Percentiles rank a stretch among this genome's conserved stretches.
phyloP scores from a whole-genome alignment of 2,329 filamentous ascomycete species.

The Fusarium sororula region DNA sequence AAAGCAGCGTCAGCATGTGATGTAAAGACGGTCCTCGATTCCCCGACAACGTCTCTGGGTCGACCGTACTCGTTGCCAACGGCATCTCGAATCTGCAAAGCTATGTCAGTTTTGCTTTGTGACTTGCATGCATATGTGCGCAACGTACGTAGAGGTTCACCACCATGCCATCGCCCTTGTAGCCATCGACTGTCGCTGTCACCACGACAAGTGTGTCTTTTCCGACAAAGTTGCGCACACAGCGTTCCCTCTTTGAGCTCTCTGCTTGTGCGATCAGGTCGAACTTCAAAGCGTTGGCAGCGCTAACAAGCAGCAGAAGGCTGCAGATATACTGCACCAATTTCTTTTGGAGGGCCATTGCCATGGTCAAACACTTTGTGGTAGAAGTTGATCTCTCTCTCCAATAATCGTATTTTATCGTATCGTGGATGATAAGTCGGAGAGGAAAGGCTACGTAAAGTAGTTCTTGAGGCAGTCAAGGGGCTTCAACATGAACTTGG shows the following conservation, averaged over 20 bases:
- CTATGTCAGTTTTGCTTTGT: constrained; percentile 10
- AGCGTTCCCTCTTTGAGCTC: constrained; percentile 77
- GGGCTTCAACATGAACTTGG: constrained; percentile 18
- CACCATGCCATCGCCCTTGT: constrained; percentile 88
- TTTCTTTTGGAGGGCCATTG: constrained; percentile 61
- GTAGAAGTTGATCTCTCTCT: constrained; percentile 11
- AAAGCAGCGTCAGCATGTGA: constrained; percentile 91
- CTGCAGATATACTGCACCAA: constrained; percentile 68
- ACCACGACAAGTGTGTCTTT: constrained; percentile 95
- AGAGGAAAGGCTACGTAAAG: constrained; percentile 38
- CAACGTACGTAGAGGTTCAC: constrained; percentile 89
- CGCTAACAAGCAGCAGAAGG: constrained; percentile 64
- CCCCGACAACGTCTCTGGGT: constrained; percentile 89
- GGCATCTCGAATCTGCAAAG: constrained; percentile 84
- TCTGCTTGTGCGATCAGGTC: constrained; percentile 77
- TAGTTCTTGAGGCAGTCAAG: constrained; percentile 32
- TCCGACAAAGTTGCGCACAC: constrained; percentile 94
- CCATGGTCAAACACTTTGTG: constrained; percentile 1
- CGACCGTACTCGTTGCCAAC: constrained; percentile 95
- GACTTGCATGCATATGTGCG: background rate
- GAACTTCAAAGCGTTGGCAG: constrained; percentile 84
- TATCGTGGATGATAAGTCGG: constrained; percentile 18
- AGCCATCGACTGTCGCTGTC: constrained; percentile 86
- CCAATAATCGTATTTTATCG: constrained; percentile 4
- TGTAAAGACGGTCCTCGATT: constrained; percentile 93